Evolutionary conservation across 2,329 filamentous ascomycete species (phyloP).

Genomic region (Penicillium sp.): DNA sequence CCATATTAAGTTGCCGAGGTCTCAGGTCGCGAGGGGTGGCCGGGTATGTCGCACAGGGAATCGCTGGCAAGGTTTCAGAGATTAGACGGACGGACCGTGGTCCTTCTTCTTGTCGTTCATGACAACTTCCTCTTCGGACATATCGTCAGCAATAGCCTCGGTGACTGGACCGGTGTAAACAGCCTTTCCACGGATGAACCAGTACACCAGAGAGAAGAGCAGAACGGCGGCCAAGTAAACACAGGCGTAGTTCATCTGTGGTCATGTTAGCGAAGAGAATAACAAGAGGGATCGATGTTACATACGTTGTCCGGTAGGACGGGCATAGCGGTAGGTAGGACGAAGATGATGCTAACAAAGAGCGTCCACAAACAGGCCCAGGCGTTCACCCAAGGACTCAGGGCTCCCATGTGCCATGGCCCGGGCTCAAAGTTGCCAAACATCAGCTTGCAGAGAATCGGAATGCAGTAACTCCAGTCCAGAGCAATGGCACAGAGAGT

Average conservation of each 20-base stretch:
- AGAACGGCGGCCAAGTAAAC: conserved; percentile 52
- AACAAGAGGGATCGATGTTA: background rate
- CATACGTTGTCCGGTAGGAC: conserved; percentile 47
- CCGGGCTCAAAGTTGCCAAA: conserved; percentile 53
- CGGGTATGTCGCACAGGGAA: background rate
- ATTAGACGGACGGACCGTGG: background rate
- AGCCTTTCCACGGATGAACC: conserved; percentile 46
- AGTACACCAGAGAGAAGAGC: conserved; percentile 46
- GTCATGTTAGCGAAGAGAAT: conserved; percentile 1
- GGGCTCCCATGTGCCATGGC: conserved; percentile 53
- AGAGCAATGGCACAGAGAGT: conserved; percentile 48
- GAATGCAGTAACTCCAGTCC: conserved; percentile 56
- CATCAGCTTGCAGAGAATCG: conserved; percentile 55
- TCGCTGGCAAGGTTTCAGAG: background rate
- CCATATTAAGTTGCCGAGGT: background rate
- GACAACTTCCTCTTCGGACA: conserved; percentile 11
- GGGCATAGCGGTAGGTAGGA: conserved; percentile 52
- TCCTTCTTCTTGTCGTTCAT: background rate
- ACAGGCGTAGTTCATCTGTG: conserved; percentile 57
- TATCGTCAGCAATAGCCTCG: conserved; percentile 26
- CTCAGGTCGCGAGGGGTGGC: background rate
- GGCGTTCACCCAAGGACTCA: conserved; percentile 45
- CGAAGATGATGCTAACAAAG: conserved; percentile 56
- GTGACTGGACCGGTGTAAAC: conserved; percentile 52
- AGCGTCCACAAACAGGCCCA: conserved; percentile 55